Evolutionary conservation across 2,329 filamentous ascomycete species (phyloP).

Genomic region (Beauveria brongniartii): DNA sequence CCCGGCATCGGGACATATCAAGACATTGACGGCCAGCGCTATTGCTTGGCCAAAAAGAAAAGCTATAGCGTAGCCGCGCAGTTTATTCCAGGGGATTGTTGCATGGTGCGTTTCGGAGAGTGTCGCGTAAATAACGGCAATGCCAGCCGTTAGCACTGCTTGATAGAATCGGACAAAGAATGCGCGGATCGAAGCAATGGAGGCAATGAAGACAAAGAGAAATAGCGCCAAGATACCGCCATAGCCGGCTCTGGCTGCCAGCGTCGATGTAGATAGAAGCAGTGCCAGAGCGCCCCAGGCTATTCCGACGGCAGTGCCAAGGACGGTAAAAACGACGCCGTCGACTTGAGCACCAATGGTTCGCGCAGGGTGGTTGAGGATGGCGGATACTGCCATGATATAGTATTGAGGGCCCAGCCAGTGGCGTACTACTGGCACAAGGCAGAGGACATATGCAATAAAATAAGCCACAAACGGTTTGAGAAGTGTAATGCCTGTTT

Average conservation of each 20-base stretch:
- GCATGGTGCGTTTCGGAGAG: constrained; percentile 39
- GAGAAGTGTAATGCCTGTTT: constrained; percentile 41
- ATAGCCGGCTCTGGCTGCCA: constrained; percentile 37
- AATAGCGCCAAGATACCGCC: constrained; percentile 49
- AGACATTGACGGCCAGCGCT: constrained; percentile 38
- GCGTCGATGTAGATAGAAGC: constrained; percentile 43
- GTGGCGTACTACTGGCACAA: constrained; percentile 37
- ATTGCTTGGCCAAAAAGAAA: constrained; percentile 49
- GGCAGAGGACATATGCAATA: constrained; percentile 46
- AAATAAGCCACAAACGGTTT: constrained; percentile 51
- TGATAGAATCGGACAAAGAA: constrained; percentile 51
- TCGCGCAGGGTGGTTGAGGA: constrained; percentile 49
- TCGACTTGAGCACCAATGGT: constrained; percentile 50
- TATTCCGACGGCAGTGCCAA: constrained; percentile 45
- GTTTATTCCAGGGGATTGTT: constrained; percentile 39
- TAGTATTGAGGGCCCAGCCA: constrained; percentile 48
- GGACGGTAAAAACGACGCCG: constrained; percentile 42
- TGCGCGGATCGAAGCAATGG: constrained; percentile 44
- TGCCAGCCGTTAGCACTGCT: constrained; percentile 44
- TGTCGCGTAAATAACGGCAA: constrained; percentile 46
- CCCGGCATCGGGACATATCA: constrained; percentile 47
- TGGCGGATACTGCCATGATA: constrained; percentile 47
- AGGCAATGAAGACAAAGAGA: constrained; percentile 43
- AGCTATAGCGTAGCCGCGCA: constrained; percentile 45
- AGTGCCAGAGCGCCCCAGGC: constrained; percentile 48